phyloP scores from a whole-genome alignment of 1,139 yeast genomes.

The Magnusiomyces suaveolens region DNA sequence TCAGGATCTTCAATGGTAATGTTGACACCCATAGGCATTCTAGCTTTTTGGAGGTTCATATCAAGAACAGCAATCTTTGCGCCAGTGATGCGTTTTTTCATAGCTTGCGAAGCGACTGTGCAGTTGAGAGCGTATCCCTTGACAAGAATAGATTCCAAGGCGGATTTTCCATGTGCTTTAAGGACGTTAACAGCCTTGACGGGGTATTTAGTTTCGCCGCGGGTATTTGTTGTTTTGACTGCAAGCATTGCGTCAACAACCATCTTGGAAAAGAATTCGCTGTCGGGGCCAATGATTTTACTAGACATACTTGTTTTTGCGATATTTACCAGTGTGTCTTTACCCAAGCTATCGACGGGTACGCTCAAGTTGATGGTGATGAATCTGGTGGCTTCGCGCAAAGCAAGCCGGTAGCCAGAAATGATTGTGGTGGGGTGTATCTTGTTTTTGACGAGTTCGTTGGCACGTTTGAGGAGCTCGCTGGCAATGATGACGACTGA shows the following conservation, averaged over 20 bases:
- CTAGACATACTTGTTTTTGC: constrained; percentile 97
- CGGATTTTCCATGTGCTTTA: constrained; percentile 93
- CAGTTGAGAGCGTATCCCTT: constrained; percentile 95
- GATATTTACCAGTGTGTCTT: constrained; percentile 64
- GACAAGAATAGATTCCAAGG: constrained; percentile 75
- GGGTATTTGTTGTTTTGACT: constrained; percentile 79
- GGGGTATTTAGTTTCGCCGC: constrained; percentile 89
- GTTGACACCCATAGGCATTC: constrained; percentile 98
- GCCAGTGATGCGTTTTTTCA: constrained; percentile 61
- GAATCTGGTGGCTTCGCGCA: constrained; percentile 84
- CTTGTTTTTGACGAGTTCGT: constrained; percentile 84
- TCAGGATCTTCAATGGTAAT: constrained; percentile 96
- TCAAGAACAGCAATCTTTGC: constrained; percentile 92
- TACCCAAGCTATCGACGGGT: constrained; percentile 73
- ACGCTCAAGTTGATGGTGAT: constrained; percentile 77
- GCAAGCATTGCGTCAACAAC: constrained; percentile 91
- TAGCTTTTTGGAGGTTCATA: constrained; percentile 87
- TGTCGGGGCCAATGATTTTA: constrained; percentile 92
- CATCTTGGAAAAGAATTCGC: constrained; percentile 79
- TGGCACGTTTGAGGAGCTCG: constrained; percentile 85
- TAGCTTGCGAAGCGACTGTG: constrained; percentile 96
- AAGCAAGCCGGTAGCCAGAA: constrained; percentile 89
- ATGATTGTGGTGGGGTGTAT: constrained; percentile 97
- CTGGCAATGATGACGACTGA: constrained; percentile 95
- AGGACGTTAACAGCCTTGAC: constrained; percentile 94